Percentiles rank a stretch among this genome's conserved stretches.
These are phyloP conservation scores for Pinguiococcus pyrenoidosus DNA, from an alignment of 108 stramenopile species.

Conservation along the genomic window DNA sequence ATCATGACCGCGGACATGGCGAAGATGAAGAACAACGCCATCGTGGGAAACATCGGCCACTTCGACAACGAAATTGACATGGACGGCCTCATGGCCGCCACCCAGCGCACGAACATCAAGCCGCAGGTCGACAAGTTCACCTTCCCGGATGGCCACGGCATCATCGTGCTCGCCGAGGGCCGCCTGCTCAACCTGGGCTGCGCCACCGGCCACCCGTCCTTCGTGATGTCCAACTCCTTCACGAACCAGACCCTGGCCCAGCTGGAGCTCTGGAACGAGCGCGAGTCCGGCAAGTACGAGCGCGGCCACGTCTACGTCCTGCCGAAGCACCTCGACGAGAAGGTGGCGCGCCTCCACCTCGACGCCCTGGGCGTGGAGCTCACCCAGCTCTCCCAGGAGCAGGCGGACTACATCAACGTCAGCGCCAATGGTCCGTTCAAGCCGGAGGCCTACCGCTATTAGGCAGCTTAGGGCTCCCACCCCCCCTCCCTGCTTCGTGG, in stretches of 20 bases:
- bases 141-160: slow-evolving; percentile 72
- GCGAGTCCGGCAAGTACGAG: slow-evolving; percentile 77
- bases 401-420: slow-evolving; percentile 93
- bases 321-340: slow-evolving; percentile 95
- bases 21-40: slow-evolving; percentile 99
- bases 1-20: slow-evolving; percentile 81
- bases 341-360: slow-evolving; percentile 95
- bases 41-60: slow-evolving; percentile 99
- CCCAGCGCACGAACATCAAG: slow-evolving; percentile 97
- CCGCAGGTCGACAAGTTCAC: slow-evolving; percentile 98
- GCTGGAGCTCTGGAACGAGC: slow-evolving; percentile 93
- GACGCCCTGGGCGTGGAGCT: slow-evolving; percentile 86
- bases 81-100: slow-evolving; percentile 69
- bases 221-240: slow-evolving; percentile 98
- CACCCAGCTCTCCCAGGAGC: slow-evolving; percentile 72
- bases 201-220: slow-evolving; percentile 99
- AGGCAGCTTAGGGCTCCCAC: too few species aligned
- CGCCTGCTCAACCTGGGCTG: slow-evolving; percentile 99
- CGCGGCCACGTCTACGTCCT: slow-evolving; percentile 93
- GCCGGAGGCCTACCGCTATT: slow-evolving; percentile 98
- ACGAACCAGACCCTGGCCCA: slow-evolving; percentile 99
- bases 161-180: slow-evolving; percentile 97
- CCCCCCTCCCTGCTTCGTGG: too few species aligned
- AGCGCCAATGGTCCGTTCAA: slow-evolving; percentile 88
- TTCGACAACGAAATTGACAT: slow-evolving; percentile 99